phyloP scores from a whole-genome alignment of 345 rosid species.

The Rhodomyrtus tomentosa region DNA sequence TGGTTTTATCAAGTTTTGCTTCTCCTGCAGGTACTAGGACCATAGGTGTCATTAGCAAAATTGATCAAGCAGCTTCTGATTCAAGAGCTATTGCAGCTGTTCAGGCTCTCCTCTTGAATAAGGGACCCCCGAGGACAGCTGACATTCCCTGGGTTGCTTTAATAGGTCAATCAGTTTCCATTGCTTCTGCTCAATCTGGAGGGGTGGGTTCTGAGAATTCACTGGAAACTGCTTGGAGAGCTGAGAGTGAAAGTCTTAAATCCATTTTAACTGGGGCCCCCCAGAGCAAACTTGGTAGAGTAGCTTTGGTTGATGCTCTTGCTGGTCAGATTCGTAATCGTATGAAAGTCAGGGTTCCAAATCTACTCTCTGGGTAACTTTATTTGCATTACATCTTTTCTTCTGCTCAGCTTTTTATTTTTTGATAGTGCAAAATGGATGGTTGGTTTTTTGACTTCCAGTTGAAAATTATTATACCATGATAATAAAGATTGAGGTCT shows the following conservation, averaged over 20 bases:
- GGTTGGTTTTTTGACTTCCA: neutral
- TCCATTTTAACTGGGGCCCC: constrained; percentile 68
- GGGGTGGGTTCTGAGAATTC: constrained; percentile 40
- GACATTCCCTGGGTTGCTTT: constrained; percentile 74
- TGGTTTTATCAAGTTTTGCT: neutral
- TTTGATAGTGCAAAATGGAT: neutral
- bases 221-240: constrained; percentile 72
- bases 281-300: constrained; percentile 62
- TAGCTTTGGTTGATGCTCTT: constrained; percentile 66
- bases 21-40: constrained; percentile 76
- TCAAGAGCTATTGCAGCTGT: constrained; percentile 58
- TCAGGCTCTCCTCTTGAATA: constrained; percentile 58
- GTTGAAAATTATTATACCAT: neutral
- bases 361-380: constrained; percentile 56
- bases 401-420: neutral
- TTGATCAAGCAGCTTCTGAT: constrained; percentile 79
- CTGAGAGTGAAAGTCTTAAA: constrained; percentile 70
- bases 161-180: constrained; percentile 73
- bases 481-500: neutral
- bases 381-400: neutral
- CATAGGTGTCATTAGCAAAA: constrained; percentile 84
- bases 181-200: constrained; percentile 68
- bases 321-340: constrained; percentile 70
- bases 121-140: constrained; percentile 66
- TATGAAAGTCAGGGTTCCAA: constrained; percentile 69